Conservation (phyloP, 768 basidiomycete species). For the Lentinus brumalis region DNA sequence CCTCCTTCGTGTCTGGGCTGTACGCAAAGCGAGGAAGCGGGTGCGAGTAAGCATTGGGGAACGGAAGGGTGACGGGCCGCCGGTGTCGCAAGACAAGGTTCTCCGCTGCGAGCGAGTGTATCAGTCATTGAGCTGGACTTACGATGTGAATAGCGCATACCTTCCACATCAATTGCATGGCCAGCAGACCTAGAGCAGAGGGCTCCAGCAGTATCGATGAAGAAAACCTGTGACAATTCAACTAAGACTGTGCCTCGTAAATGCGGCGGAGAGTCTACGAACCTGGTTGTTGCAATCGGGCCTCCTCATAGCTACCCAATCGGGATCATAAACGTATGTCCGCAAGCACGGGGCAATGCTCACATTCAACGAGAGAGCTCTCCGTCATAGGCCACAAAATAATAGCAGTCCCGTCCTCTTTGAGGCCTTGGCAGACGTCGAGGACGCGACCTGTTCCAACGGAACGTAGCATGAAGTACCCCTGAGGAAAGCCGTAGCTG, state of each 20-base stretch:
- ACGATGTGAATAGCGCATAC: constrained; percentile 37
- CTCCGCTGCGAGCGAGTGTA: constrained; percentile 46
- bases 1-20: constrained; percentile 52
- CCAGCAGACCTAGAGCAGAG: constrained; percentile 79
- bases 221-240: constrained; percentile 62
- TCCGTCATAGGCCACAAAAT: constrained; percentile 76
- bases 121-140: not conserved
- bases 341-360: constrained; percentile 1
- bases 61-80: constrained; percentile 73
- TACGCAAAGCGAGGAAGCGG: constrained; percentile 74
- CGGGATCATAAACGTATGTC: not conserved
- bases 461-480: constrained; percentile 66
- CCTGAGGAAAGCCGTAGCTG: constrained; percentile 39
- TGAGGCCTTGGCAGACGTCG: constrained; percentile 54
- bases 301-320: constrained; percentile 57
- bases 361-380: constrained; percentile 76
- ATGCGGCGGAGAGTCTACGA: constrained; percentile 6
- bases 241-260: not conserved
- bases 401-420: constrained; percentile 63
- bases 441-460: constrained; percentile 54
- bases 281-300: constrained; percentile 79
- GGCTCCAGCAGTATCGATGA: constrained; percentile 75
- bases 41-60: constrained; percentile 77
- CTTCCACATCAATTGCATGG: constrained; percentile 81
- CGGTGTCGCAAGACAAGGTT: constrained; percentile 73